Evolutionary conservation across 2,329 filamentous ascomycete genomes (phyloP), one percentile per base, ranked within the genome.

Genomic region (Sporothrix protearum): DNA sequence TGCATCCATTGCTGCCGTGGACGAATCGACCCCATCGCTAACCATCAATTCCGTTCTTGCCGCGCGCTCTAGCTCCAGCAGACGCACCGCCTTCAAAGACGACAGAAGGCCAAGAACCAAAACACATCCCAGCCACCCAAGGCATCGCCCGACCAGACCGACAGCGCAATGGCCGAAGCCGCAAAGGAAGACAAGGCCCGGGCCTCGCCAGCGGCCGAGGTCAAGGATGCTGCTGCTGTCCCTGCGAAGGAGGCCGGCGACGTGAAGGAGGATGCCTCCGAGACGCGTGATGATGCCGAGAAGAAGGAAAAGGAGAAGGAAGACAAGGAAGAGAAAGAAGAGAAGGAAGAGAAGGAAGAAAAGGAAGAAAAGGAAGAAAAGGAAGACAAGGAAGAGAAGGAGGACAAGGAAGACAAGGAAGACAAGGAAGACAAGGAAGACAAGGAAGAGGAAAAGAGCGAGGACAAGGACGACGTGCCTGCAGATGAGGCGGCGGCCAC

Each of bases 151-250:
- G 25, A 64, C 64, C 69, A 59, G 63, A 57, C 47, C 55, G 70
- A 70, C 67, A 68, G 68, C 69, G 68, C 42, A 19, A 73, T 73
- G 72, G 70, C 63, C 57, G 73, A 74, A 63, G 69, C 68, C 45
- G 68, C 69, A n/a, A 71, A 71, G 33, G 71, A 73, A 45, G 71
- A 71, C 68, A 71, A 71, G 47, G 68, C 68, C 67, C 63, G 66
- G 36, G 64, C 66, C 30, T 68, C 66, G 19, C 79, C 79, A 66
- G 79, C 78, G 67, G 64, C 78, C 19, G 90, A 92, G 57, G 49
- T 71, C 30, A 57, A 66, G 49, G 59, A 49, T 16, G 33, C 25
- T 16, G 47, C 57, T 14, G 30, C 61, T 47, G 42, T 14, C 33
- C 47, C 67, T 16, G 51, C 49, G 14, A 68, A 49, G 70, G 45